Base-by-base conservation (phyloP, 1,139 yeast species). In the Pneumocystis jirovecii region DNA sequence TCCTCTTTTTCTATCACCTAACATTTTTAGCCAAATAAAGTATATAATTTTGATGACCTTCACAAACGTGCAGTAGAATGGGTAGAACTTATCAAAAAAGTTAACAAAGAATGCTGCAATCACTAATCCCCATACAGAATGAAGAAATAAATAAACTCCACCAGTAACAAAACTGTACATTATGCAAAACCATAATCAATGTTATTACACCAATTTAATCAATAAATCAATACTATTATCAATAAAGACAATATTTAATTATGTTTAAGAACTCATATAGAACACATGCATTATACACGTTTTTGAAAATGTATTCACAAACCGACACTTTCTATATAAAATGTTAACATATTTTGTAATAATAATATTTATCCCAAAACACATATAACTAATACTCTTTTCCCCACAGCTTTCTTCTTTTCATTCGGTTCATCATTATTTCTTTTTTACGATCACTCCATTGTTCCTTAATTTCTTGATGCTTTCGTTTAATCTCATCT, bases 1-100 rank as follows among this genome's bases (percentile, higher is more conserved):
- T 45, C 61, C 25, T 8, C 63, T 17, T 62, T 25, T 6, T 62
- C 44, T 25, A 65, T 60, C 31, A 61, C 60, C 35, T 66, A 34
- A 57, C 50, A 21, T 42, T 62, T 63, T 63, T 34, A 65, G 35
- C 67, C 67, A 25, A 60, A 37, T 34, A 66, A 64, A 65, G 57
- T 63, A 15, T 66, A 64, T 44, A 63, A 62, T n/a, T 60, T 62
- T 35, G 67, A 66, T n/a, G 66, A 64, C 42, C 57, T 39, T 56
- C 50, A 45, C 3, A 63, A 60, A 19, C 67, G 64, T n/a, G 62
- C 64, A 39, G 35, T 56, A 25, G 67, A 66, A 17, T 66, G 67
- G 67, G 61, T 65, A 17, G 63, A 64, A 29, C 63, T 45, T 35
- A 40, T 66, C 39, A 50, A 65, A 35, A 60, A 59, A 44, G 67